Percentiles rank a stretch among this genome's conserved stretches.
phyloP scores from a whole-genome alignment of 1,139 yeast species.

The Meyerozyma carpophila region DNA sequence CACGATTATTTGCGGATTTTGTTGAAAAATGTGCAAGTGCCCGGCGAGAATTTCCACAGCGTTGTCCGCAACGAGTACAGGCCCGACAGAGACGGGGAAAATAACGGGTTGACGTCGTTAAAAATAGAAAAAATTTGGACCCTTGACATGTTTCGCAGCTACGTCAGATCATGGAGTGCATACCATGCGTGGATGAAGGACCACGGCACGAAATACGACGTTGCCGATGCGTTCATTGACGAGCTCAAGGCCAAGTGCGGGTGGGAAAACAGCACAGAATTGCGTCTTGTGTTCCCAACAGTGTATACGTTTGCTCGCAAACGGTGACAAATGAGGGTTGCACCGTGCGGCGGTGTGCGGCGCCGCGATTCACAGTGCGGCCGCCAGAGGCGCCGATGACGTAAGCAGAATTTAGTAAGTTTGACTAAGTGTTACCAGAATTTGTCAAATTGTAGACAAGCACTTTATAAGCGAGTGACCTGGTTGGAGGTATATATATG shows the following conservation, averaged over 20 bases:
- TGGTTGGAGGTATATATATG: not conserved
- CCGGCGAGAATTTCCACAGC: conserved; percentile 33
- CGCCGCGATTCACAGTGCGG: not conserved
- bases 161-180: conserved; percentile 65
- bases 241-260: conserved; percentile 36
- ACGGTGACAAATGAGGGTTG: not conserved
- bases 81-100: conserved; percentile 24
- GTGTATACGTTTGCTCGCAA: conserved; percentile 41
- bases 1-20: conserved; percentile 44
- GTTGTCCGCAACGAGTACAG: conserved; percentile 33
- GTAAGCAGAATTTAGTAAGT: not conserved
- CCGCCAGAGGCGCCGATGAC: not conserved
- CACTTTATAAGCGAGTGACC: not conserved
- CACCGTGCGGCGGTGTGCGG: not conserved
- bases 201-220: conserved; percentile 26
- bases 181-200: conserved; percentile 58
- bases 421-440: not conserved
- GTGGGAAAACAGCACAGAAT: conserved; percentile 39
- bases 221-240: conserved; percentile 37
- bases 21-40: conserved; percentile 37
- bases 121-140: conserved; percentile 37
- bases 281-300: conserved; percentile 57
- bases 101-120: conserved; percentile 24
- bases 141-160: conserved; percentile 39
- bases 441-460: not conserved